A percentile compares a stretch with the other conserved stretches of the same genome.
Evolutionary conservation across 176 grass and related monocot species (phyloP).

Genomic region (Ananas comosus): DNA sequence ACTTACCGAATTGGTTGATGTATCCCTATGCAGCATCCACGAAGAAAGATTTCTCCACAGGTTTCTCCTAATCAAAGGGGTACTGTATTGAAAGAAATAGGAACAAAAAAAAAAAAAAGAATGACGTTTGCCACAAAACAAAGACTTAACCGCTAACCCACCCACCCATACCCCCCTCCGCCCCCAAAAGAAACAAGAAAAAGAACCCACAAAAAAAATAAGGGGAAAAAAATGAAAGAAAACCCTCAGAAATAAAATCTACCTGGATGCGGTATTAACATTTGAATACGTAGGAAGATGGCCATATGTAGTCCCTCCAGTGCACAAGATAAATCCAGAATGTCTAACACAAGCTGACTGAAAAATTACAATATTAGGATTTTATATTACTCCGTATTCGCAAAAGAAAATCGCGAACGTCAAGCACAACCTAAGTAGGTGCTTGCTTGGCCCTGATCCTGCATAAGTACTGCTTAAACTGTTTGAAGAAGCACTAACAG

Average conservation of each 20-base stretch:
- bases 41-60: slow-evolving; percentile 83
- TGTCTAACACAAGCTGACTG: slow-evolving; percentile 72
- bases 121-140: no score
- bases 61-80: slow-evolving; percentile 59
- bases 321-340: slow-evolving; percentile 91
- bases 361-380: slow-evolving; percentile 26
- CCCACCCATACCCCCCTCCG: no score
- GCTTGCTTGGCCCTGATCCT: no score
- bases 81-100: slow-evolving; percentile 16
- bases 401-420: no score
- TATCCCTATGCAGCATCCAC: slow-evolving; percentile 64
- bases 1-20: slow-evolving; percentile 53
- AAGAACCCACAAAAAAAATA: no score
- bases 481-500: neutral
- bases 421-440: no score
- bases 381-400: neutral
- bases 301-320: slow-evolving; percentile 81
- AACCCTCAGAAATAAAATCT: slow-evolving; percentile 1
- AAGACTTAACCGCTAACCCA: no score
- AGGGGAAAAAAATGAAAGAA: neutral
- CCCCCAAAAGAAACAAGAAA: no score
- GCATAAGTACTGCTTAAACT: neutral
- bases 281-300: slow-evolving; percentile 78
- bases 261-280: slow-evolving; percentile 48
- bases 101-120: no score